Percentiles rank a stretch among this genome's conserved stretches.
phyloP scores from a whole-genome alignment of 495 filamentous ascomycete species.

The Lophiostoma macrostomum region DNA sequence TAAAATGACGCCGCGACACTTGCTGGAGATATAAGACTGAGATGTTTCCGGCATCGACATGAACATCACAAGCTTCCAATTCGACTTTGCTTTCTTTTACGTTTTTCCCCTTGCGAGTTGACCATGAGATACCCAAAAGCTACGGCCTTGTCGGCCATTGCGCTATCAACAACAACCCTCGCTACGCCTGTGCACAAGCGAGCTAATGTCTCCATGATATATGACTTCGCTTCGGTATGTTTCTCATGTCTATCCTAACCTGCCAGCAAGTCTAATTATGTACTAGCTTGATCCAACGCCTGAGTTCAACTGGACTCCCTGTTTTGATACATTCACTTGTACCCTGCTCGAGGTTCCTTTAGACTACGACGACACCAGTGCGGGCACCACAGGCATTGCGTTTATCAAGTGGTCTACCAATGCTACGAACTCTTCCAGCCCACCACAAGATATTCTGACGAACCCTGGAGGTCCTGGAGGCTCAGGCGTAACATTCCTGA shows the following conservation, averaged over 20 bases:
- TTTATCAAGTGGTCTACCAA: conserved; percentile 28
- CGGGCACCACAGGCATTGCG: conserved; percentile 35
- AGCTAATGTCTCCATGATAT: neutral
- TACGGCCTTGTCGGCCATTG: neutral
- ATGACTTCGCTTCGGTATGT: neutral
- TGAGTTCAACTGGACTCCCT: conserved; percentile 12
- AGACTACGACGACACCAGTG: conserved; percentile 41
- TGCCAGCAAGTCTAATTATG: neutral
- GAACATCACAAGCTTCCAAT: neutral
- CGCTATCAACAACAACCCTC: neutral
- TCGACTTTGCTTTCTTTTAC: too few relatives aligned
- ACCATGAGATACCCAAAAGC: neutral
- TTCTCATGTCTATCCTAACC: neutral
- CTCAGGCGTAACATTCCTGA: conserved; percentile 35
- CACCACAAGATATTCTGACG: conserved; percentile 41
- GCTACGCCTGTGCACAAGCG: neutral
- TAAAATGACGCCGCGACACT: too few relatives aligned
- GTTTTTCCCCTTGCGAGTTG: too few relatives aligned
- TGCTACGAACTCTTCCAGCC: conserved; percentile 9
- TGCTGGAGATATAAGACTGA: too few relatives aligned
- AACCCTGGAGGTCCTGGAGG: conserved; percentile 48
- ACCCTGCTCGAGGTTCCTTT: conserved; percentile 40
- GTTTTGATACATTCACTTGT: conserved; percentile 37
- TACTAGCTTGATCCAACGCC: conserved; percentile 1
- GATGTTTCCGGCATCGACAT: too few relatives aligned